phyloP scores from a whole-genome alignment of 768 basidiomycete genomes.

The Lentinula sp. region DNA sequence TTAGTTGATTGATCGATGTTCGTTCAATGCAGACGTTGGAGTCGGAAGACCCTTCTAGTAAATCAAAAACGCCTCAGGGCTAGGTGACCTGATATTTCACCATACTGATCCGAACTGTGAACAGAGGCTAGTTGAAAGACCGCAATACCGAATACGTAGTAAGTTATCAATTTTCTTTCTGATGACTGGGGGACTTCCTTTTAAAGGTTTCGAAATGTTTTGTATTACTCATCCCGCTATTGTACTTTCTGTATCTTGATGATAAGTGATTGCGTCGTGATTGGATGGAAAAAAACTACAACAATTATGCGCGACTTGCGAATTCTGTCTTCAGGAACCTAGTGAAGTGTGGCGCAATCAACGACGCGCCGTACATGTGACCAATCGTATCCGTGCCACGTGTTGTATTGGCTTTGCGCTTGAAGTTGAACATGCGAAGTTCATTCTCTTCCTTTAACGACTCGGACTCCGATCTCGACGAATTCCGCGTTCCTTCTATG shows the following conservation, averaged over 20 bases:
- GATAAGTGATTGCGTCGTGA: no score
- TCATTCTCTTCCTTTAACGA: conserved; percentile 12
- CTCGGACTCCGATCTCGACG: conserved; percentile 8
- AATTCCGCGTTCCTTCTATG: conserved; percentile 25
- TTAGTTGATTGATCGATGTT: conserved; percentile 4
- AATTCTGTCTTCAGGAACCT: not conserved
- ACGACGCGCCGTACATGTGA: not conserved
- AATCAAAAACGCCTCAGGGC: not conserved
- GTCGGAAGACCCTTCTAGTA: conserved; percentile 56
- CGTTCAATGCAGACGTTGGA: conserved; percentile 57
- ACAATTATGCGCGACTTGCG: not conserved
- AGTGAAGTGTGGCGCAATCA: not conserved
- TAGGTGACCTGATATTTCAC: not conserved
- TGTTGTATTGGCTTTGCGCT: not conserved
- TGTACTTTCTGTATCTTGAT: no score
- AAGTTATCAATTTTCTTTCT: not conserved
- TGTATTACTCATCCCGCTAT: no score
- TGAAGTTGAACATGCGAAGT: conserved; percentile 5
- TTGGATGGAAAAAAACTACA: no score
- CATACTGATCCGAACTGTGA: no score
- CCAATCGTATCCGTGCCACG: not conserved
- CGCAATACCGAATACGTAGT: not conserved
- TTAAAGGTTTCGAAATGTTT: no score
- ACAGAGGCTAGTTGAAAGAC: not conserved
- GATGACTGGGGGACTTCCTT: not conserved